Evolutionary conservation across 1,284 basidiomycete genomes (phyloP).

Genomic region (Sphaerobolus stellatus): DNA sequence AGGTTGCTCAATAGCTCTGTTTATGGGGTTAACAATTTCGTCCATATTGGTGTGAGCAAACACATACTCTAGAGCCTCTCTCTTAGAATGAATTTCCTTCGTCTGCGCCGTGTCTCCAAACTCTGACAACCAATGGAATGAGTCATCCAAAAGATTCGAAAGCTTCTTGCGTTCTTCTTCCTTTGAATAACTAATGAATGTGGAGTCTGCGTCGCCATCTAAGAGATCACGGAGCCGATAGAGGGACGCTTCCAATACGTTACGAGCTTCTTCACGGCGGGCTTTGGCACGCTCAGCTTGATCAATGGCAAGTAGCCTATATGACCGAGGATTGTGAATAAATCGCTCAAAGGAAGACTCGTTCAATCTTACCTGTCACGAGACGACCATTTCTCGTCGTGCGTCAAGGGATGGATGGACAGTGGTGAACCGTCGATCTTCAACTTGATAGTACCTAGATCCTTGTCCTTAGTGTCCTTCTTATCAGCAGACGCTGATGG

Average conservation of each 20-base stretch:
- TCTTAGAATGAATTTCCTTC: conserved; percentile 68
- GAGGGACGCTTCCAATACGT: conserved; percentile 88
- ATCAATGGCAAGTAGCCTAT: conserved; percentile 78
- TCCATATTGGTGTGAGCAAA: not conserved
- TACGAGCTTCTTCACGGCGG: conserved; percentile 86
- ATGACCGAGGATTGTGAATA: not conserved
- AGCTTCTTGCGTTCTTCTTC: conserved; percentile 69
- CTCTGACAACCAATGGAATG: conserved; percentile 82
- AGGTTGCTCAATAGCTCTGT: conserved; percentile 76
- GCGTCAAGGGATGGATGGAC: conserved; percentile 68
- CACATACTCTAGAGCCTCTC: conserved; percentile 78
- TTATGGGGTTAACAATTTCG: not conserved
- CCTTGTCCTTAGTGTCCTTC: conserved; percentile 37
- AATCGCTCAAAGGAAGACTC: not conserved
- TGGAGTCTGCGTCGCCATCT: conserved; percentile 60
- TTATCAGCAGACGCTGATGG: conserved; percentile 29
- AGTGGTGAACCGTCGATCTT: conserved; percentile 62
- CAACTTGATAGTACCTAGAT: conserved; percentile 55
- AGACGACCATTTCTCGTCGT: conserved; percentile 69
- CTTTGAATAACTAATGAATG: conserved; percentile 80
- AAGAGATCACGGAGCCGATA: conserved; percentile 89
- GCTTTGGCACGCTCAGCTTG: conserved; percentile 74
- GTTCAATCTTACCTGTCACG: conserved; percentile 60
- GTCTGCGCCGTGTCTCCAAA: conserved; percentile 84
- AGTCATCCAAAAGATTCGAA: conserved; percentile 62